phyloP scores from a whole-genome alignment of 495 filamentous ascomycete genomes.

The Lasiosphaeria miniovina region DNA sequence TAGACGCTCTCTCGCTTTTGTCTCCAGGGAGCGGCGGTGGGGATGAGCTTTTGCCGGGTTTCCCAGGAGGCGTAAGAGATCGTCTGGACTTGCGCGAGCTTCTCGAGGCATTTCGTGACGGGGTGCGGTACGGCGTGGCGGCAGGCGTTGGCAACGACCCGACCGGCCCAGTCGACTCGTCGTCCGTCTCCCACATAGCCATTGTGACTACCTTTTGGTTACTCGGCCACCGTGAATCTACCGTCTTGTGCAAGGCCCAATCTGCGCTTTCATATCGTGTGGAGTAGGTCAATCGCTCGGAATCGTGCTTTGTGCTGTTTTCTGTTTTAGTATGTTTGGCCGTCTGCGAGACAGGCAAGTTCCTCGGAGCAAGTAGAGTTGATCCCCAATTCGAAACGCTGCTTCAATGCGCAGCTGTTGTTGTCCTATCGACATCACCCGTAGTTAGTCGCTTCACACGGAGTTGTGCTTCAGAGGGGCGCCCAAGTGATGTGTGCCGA shows the following conservation, averaged over 20 bases:
- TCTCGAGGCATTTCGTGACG: slow-evolving; percentile 58
- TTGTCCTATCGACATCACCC: not conserved
- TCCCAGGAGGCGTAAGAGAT: slow-evolving; percentile 57
- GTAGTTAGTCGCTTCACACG: not conserved
- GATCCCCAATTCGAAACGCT: not conserved
- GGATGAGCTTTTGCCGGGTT: slow-evolving; percentile 54
- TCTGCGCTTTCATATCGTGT: not conserved
- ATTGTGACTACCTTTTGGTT: slow-evolving; percentile 25
- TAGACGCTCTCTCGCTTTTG: slow-evolving; percentile 44
- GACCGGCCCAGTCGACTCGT: slow-evolving; percentile 49
- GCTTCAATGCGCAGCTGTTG: slow-evolving; percentile 14
- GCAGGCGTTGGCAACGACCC: slow-evolving; percentile 62
- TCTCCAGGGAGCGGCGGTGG: slow-evolving; percentile 57
- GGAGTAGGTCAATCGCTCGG: not conserved
- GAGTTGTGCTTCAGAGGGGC: not conserved
- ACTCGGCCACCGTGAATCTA: not conserved
- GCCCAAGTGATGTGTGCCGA: no score
- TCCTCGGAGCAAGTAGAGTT: not conserved
- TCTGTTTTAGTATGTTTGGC: not conserved
- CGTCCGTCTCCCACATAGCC: slow-evolving; percentile 54
- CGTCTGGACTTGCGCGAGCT: slow-evolving; percentile 49
- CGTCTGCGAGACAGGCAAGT: not conserved
- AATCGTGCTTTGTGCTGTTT: not conserved
- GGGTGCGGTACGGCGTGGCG: slow-evolving; percentile 63
- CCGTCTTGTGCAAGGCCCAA: not conserved